Conservation (phyloP, 148 eudicot genomes). For the Gaultheria prostrata region DNA sequence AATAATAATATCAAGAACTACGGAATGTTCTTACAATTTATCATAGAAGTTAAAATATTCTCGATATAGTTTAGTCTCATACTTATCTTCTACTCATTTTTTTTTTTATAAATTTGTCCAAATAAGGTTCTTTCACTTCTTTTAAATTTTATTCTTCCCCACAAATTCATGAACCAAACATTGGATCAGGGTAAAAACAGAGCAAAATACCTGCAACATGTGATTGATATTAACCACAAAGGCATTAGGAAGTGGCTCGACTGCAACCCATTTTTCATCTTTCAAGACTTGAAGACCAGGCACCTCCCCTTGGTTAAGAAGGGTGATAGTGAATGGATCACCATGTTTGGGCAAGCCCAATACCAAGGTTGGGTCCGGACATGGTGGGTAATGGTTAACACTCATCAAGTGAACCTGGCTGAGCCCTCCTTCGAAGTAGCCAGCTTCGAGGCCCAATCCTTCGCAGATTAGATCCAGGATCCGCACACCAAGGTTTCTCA, state of each 20-base stretch:
- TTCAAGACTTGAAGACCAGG: conserved; percentile 22
- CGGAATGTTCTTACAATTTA: no score
- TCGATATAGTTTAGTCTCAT: no score
- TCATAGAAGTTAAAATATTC: no score
- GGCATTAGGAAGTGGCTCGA: conserved; percentile 22
- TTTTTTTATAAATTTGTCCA: no score
- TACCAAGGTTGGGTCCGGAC: conserved; percentile 26
- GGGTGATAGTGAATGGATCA: conserved; percentile 18
- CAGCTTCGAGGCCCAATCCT: conserved; percentile 24
- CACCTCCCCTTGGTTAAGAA: conserved; percentile 14
- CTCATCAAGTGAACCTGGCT: background rate
- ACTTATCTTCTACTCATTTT: no score
- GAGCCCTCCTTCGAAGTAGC: conserved; percentile 7
- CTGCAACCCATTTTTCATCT: conserved; percentile 15
- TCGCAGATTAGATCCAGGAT: conserved; percentile 22
- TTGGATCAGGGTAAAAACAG: background rate
- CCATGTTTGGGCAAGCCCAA: conserved; percentile 21
- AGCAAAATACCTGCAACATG: conserved; percentile 9
- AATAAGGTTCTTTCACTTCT: no score
- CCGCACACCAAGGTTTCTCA: background rate
- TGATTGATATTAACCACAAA: conserved; percentile 13
- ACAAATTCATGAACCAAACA: background rate
- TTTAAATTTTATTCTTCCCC: no score
- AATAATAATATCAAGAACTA: no score
- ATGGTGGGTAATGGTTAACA: conserved; percentile 28